Evolutionary conservation across 1,139 yeast genomes (phyloP), one percentile per base, ranked within the genome.

Genomic region (Debaryomyces sp.): DNA sequence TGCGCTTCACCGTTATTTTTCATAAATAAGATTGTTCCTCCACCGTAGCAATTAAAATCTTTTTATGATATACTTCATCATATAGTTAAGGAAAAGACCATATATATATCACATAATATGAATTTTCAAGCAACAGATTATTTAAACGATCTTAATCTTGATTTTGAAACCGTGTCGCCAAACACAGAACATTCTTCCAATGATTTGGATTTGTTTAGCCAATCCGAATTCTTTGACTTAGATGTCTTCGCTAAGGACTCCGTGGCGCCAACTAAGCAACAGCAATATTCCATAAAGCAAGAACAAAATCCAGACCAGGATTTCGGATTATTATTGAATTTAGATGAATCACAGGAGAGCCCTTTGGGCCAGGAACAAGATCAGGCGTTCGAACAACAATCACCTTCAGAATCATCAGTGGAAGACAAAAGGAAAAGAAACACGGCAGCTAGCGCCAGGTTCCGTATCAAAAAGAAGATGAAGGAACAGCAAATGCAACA

Each of bases 371-470:
- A 2, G 37, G 36, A 30, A 17, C 45, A 22, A 37, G 43, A 17
- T 5, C 30, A 18, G 9, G 21, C 29, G n/a, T 15, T 30, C 29
- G 39, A 22, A 22, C n/a, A 17, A 27, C 17, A 21, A n/a, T 15
- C 24, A 37, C n/a, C 37, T 12, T 22, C 21, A 21, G 49, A 43
- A 15, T 32, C 56, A 40, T 55, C 63, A 13, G 60, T 61, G 43
- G 62, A 60, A 24, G 81, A 78, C 54, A 81, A 81, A 62, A 71
- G 84, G 57, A 75, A 79, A 61, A 68, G 86, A 57, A 82, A 82
- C 61, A 81, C 87, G 2, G 82, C 84, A 5, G 88, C 88, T 1
- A 76, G 82, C 18, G 87, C 87, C 4, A 63, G 87, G 50, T 83
- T 83, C 62, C 69, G 88, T 57, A 72, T 80, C 51, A 83, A 82